These are phyloP conservation scores for Aspergillus phoenicis DNA, from an alignment of 2,329 filamentous ascomycete species.

Conservation along the genomic window DNA sequence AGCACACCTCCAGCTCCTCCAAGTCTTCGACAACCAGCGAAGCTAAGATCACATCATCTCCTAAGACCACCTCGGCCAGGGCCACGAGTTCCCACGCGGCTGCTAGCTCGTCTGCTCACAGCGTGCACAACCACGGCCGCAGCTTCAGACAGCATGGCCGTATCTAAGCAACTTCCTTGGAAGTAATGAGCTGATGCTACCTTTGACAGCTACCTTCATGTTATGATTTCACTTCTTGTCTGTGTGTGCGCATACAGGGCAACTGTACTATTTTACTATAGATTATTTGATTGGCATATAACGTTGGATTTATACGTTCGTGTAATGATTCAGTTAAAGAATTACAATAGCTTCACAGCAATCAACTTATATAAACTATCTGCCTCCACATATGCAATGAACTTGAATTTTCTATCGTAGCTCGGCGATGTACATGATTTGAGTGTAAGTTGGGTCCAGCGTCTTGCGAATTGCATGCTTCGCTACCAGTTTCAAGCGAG, in stretches of 20 bases:
- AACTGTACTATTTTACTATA: background rate
- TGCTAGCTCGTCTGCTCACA: background rate
- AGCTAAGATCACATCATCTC: background rate
- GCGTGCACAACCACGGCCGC: background rate
- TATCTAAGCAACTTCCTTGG: background rate
- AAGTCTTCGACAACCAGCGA: background rate
- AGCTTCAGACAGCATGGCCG: slow-evolving; percentile 1
- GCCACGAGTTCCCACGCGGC: background rate
- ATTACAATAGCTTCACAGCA: too few species aligned
- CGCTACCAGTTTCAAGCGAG: too few species aligned
- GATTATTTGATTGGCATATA: background rate
- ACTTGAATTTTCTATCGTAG: too few species aligned
- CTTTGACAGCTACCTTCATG: background rate
- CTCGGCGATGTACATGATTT: too few species aligned
- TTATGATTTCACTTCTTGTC: slow-evolving; percentile 4
- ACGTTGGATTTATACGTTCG: background rate
- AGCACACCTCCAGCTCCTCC: background rate
- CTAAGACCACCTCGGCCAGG: background rate
- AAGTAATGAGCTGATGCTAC: background rate
- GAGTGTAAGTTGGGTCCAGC: too few species aligned
- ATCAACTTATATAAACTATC: too few species aligned
- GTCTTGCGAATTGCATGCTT: too few species aligned
- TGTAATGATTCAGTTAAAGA: too few species aligned
- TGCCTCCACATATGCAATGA: too few species aligned
- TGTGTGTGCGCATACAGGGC: background rate